Percentiles rank a stretch among this genome's conserved stretches.
Evolutionary conservation across 2,329 filamentous ascomycete genomes (phyloP).

Genomic region (Aureobasidium sp.): DNA sequence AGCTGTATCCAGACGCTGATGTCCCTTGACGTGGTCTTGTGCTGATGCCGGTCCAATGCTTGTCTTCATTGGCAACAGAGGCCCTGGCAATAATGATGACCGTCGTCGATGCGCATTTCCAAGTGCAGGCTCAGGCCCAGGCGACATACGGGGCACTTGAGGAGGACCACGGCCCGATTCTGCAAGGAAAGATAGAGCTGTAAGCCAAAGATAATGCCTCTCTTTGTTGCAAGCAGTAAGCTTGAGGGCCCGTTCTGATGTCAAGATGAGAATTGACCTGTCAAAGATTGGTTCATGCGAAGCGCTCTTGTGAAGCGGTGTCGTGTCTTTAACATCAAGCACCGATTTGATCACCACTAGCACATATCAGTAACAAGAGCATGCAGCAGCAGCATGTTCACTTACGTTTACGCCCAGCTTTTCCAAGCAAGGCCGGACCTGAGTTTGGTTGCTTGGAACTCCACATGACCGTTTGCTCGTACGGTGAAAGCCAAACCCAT

Average conservation of each 20-base stretch:
- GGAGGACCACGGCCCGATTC: conserved; percentile 77
- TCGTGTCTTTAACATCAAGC: conserved; percentile 92
- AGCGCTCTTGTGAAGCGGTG: conserved; percentile 66
- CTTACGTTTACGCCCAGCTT: conserved; percentile 89
- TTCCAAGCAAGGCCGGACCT: conserved; percentile 81
- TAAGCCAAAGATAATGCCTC: conserved; percentile 91
- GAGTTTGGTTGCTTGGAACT: conserved; percentile 93
- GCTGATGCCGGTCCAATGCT: conserved; percentile 15
- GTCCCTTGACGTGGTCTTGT: conserved; percentile 11
- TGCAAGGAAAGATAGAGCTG: conserved; percentile 86
- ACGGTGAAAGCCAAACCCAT: conserved; percentile 98
- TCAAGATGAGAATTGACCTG: conserved; percentile 89
- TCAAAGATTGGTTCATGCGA: conserved; percentile 53
- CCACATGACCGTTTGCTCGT: conserved; percentile 94
- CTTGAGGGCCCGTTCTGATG: conserved; percentile 85
- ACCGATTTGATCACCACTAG: conserved; percentile 91
- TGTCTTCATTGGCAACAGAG: conserved; percentile 18
- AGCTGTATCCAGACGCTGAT: conserved; percentile 27
- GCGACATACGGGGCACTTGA: conserved; percentile 24
- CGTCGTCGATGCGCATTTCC: conserved; percentile 18
- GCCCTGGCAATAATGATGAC: conserved; percentile 23
- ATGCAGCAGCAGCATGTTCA: conserved; percentile 21
- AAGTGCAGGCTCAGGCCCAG: conserved; percentile 15
- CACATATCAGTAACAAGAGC: background rate
- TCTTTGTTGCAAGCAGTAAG: conserved; percentile 80